These are phyloP conservation scores for Aspergillus carlsbadensis DNA, from an alignment of 495 filamentous ascomycete species.

Conservation along the genomic window DNA sequence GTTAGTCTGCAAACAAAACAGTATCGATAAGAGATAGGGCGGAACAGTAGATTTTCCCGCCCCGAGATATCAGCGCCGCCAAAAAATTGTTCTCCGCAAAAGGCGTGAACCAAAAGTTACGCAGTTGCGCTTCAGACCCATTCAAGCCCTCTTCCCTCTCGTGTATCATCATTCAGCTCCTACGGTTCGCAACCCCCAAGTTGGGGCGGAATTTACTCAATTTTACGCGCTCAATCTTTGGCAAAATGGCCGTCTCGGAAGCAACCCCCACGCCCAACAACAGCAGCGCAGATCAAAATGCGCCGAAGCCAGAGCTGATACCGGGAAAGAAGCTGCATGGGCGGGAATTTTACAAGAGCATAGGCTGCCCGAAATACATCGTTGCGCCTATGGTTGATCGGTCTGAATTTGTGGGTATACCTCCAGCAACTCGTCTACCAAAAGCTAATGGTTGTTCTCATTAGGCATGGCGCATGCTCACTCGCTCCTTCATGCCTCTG, in stretches of 20 bases:
- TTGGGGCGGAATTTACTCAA: constrained; percentile 27
- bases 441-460: constrained; percentile 19
- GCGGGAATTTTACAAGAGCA: constrained; percentile 86
- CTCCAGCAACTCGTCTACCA: background rate
- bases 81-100: constrained; percentile 21
- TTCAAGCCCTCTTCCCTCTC: background rate
- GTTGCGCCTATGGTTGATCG: constrained; percentile 98
- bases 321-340: constrained; percentile 66
- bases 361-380: constrained; percentile 86
- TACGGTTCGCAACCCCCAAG: constrained; percentile 26
- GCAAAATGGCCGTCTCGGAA: constrained; percentile 33
- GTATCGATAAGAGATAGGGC: constrained; percentile 31
- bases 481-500: constrained; percentile 79
- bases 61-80: constrained; percentile 20
- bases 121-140: background rate
- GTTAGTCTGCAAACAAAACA: background rate
- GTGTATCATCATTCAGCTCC: constrained; percentile 34
- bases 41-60: constrained; percentile 26
- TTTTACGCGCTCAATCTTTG: constrained; percentile 1
- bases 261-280: constrained; percentile 14
- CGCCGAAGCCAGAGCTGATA: constrained; percentile 13
- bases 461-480: constrained; percentile 93
- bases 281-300: constrained; percentile 22
- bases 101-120: background rate
- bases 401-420: constrained; percentile 81